Conservation (phyloP, 176 grass and related monocot species). For the Pharus latifolius region DNA sequence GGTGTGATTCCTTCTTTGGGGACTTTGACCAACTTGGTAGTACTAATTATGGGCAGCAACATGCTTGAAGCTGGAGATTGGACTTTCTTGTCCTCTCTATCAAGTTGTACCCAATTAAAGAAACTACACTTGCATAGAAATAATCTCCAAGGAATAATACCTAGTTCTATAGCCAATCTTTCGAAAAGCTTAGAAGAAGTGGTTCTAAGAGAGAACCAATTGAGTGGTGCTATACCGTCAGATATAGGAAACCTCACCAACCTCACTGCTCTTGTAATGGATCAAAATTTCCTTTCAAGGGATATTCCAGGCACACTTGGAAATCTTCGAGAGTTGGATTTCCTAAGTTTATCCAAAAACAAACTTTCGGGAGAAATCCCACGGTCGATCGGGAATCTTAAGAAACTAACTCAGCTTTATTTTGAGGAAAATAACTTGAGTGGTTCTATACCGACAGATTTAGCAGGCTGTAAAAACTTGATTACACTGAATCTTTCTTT, state of each 20-base stretch:
- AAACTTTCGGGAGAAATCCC: conserved; percentile 17
- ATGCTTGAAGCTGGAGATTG: background rate
- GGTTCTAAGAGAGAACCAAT: background rate
- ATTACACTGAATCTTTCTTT: conserved; percentile 1
- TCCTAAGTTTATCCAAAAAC: background rate
- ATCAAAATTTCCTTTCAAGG: background rate
- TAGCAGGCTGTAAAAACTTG: background rate
- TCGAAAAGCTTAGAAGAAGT: background rate
- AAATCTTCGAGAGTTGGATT: background rate
- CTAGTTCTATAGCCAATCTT: background rate
- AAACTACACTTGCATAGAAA: background rate
- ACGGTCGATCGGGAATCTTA: background rate
- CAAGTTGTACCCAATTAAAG: background rate
- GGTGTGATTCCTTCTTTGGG: background rate
- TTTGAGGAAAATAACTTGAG: background rate
- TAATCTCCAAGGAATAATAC: background rate
- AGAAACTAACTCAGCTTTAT: background rate
- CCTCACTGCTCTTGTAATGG: background rate
- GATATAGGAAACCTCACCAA: background rate
- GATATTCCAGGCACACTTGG: background rate
- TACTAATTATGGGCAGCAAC: background rate
- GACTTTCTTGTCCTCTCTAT: background rate
- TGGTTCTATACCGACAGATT: background rate
- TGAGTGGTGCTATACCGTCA: background rate
- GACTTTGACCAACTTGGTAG: background rate